Evolutionary conservation across 2,329 filamentous ascomycete genomes (phyloP), one percentile per base, ranked within the genome.

Genomic region (Didymella pomorum): DNA sequence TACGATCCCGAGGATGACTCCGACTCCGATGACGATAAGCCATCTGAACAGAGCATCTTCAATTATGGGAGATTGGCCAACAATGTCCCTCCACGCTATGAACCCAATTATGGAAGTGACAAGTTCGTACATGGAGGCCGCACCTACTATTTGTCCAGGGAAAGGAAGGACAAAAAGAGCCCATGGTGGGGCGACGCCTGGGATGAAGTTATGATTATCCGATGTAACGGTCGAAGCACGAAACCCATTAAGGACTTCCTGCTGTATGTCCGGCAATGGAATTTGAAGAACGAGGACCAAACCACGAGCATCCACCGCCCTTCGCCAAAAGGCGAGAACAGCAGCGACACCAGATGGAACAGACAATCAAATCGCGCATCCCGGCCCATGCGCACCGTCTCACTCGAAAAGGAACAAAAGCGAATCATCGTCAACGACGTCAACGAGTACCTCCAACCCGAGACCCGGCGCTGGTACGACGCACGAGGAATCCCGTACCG

Each of bases 401-500:
- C 93, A 2, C 81, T 95, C 4, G 89, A 92, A 62, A 79, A 82
- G 9, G 74, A 81, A 44, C 84, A 91, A 69, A 94, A 93, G 75
- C 79, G 83, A 1, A 81, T 82, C 29, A 81, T 94, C 3, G 77
- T 93, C 10, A 79, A 80, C 25, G 91, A 95, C 67, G 88, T 94
- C 68, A 90, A 91, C 64, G 90, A 93, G 66, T 94, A 92, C 63
- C 80, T 95, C 0, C 86, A 92, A 52, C 89, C 90, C 0, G 79
- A 82, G 0, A 91, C 87, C 0, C 85, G 87, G 1, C 82, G 87
- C n/a, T 96, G 92, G 91, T 96, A 97, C 72, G 83, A 88, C 0
- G 89, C 91, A 65, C 84, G 92, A 7, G 92, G 92, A 0, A 94
- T 96, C 28, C 92, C 93, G 0, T 96, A 96, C 73, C 86, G 92